phyloP scores from a whole-genome alignment of 139 green algal genomes.

The Tetraselmis chui region DNA sequence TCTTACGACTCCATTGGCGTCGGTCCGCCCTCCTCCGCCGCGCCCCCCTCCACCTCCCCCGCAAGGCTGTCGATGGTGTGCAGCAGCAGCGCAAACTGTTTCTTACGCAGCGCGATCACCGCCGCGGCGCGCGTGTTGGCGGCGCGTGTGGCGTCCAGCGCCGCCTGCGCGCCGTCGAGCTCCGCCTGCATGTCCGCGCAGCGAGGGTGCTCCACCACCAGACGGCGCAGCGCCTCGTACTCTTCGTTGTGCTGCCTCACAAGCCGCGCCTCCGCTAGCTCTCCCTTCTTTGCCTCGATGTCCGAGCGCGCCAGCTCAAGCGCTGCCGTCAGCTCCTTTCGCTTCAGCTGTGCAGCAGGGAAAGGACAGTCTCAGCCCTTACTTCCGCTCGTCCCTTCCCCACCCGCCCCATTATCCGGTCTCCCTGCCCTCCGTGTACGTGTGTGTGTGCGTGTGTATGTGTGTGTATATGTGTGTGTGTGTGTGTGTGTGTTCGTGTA shows the following conservation, averaged over 20 bases:
- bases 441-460: no score
- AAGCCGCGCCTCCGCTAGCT: conserved; percentile 34
- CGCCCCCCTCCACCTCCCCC: conserved; percentile 16
- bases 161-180: conserved; percentile 23
- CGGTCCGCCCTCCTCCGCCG: conserved; percentile 10
- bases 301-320: conserved; percentile 34
- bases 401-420: no score
- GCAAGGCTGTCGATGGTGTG: conserved; percentile 46
- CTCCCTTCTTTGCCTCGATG: conserved; percentile 35
- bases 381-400: no score
- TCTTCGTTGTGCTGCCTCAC: conserved; percentile 50
- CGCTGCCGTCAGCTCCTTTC: conserved; percentile 35
- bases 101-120: conserved; percentile 31
- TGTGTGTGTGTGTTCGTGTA: no score
- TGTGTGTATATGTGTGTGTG: no score
- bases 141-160: conserved; percentile 13
- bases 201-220: conserved; percentile 33
- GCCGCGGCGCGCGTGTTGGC: conserved; percentile 21
- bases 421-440: no score
- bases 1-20: not conserved
- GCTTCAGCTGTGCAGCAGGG: conserved; percentile 23
- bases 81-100: conserved; percentile 56
- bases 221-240: conserved; percentile 36
- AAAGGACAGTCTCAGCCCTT: no score
- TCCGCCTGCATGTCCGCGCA: conserved; percentile 26